Conservation (phyloP, 768 basidiomycete genomes). For the Lentinula edodes region DNA sequence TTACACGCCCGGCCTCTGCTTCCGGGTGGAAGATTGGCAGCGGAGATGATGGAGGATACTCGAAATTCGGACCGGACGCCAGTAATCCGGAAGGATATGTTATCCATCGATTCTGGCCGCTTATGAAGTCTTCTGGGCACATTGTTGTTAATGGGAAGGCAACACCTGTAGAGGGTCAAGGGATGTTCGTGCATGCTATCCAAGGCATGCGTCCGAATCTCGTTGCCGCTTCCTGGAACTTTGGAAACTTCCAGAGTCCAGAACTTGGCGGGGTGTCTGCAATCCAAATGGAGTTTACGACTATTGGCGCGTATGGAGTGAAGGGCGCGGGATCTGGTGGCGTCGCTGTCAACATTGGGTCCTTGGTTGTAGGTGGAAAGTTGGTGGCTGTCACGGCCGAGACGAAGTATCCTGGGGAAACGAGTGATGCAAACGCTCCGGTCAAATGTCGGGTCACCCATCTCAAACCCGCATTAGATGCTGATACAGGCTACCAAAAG, state of each 20-base stretch:
- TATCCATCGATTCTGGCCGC: conserved; percentile 89
- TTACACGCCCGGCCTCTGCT: conserved; percentile 60
- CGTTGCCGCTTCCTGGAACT: conserved; percentile 93
- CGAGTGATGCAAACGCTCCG: conserved; percentile 32
- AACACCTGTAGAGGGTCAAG: conserved; percentile 49
- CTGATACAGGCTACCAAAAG: conserved; percentile 75
- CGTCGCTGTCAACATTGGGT: conserved; percentile 82
- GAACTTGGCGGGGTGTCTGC: conserved; percentile 74
- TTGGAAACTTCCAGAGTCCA: conserved; percentile 81
- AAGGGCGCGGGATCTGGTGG: conserved; percentile 77
- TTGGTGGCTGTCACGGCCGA: conserved; percentile 74
- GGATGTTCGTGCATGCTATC: conserved; percentile 93
- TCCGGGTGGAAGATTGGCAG: conserved; percentile 91
- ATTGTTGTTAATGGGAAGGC: conserved; percentile 65
- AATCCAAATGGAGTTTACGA: conserved; percentile 95
- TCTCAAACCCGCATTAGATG: conserved; percentile 53
- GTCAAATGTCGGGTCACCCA: conserved; percentile 67
- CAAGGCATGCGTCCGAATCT: conserved; percentile 98
- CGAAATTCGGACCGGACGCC: conserved; percentile 74
- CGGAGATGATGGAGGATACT: conserved; percentile 83
- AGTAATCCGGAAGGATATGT: conserved; percentile 78
- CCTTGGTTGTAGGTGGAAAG: conserved; percentile 75
- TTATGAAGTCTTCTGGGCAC: conserved; percentile 55
- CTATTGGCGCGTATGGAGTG: conserved; percentile 71
- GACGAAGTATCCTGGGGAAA: conserved; percentile 69